Percentiles rank a stretch among this genome's conserved stretches.
phyloP scores from a whole-genome alignment of 768 basidiomycete genomes.

The Russula vinacea region DNA sequence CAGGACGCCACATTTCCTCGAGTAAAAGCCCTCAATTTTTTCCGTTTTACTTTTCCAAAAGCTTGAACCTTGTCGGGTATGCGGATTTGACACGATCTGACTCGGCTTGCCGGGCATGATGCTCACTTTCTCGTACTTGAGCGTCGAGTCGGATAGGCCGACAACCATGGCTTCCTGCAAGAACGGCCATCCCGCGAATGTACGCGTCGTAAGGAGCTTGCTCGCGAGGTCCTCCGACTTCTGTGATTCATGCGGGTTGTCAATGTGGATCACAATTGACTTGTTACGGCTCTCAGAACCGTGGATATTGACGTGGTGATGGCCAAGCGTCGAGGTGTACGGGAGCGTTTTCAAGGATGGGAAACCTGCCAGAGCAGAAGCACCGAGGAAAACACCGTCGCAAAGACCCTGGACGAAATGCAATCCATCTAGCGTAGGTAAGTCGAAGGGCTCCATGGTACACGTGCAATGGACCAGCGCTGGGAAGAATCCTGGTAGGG shows the following conservation, averaged over 20 bases:
- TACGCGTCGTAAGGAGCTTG: conserved; percentile 70
- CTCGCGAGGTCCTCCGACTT: conserved; percentile 72
- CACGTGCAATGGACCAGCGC: conserved; percentile 77
- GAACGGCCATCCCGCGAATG: conserved; percentile 91
- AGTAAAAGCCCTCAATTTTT: conserved; percentile 77
- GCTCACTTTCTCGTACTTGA: conserved; percentile 75
- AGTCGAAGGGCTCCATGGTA: conserved; percentile 75
- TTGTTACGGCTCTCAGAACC: conserved; percentile 87
- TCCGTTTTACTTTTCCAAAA: conserved; percentile 83
- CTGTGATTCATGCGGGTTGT: conserved; percentile 65
- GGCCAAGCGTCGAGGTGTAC: conserved; percentile 67
- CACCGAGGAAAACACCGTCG: conserved; percentile 84
- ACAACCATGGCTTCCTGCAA: conserved; percentile 87
- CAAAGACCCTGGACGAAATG: conserved; percentile 83
- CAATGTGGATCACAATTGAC: conserved; percentile 86
- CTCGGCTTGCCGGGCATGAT: conserved; percentile 49
- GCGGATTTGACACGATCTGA: conserved; percentile 69
- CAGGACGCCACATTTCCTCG: conserved; percentile 84
- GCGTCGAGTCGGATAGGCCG: conserved; percentile 79
- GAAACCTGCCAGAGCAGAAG: conserved; percentile 88
- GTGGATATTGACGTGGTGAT: conserved; percentile 92
- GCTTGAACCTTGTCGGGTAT: conserved; percentile 61
- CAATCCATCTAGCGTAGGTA: conserved; percentile 83
- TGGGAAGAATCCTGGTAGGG: conserved; percentile 93
- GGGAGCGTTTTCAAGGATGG: conserved; percentile 91